Evolutionary conservation across 2,329 filamentous ascomycete genomes (phyloP), one percentile per base, ranked within the genome.

Genomic region (Blastomyces parvus): DNA sequence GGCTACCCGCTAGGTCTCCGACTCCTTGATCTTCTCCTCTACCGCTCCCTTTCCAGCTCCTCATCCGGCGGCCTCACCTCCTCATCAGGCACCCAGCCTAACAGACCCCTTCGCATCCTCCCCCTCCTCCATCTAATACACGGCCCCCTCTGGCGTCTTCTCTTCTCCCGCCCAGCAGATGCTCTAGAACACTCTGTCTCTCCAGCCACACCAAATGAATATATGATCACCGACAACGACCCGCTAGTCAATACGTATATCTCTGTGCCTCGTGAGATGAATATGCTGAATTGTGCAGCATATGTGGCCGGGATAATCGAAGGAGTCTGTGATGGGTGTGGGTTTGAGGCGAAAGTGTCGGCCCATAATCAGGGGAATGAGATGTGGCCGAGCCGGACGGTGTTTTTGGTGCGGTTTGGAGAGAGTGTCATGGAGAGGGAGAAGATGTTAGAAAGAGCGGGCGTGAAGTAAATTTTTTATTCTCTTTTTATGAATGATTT

Each of bases 151-250:
- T 99, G 93, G 89, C 86, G 88, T 68, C 89, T 96, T 76, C 88
- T 99, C 59, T 99, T 99, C 76, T 87, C 86, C 46, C 88, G 93
- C 1, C 88, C 92, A 63, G 94, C 94, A 36, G 93, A 97, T 78
- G 89, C 91, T 22, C 86, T 99, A 64, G 94, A 99, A 79, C 92
- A 94, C 78, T 90, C 87, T 64, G 86, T 86, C 62, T 88, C 90
- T 71, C 87, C 89, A 9, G 85, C 87, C 61, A 93, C 91, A 61
- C 88, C 90, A 9, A 91, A 94, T 70, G 93, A 97, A 80, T 99
- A 97, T 81, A 97, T 99, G 93, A 94, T 99, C 70, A 90, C 92
- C 70, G 94, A 99, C 79, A 97, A 99, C 78, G 94, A 97, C 74
- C 94, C 94, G 27, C 82, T 97, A 60, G 93, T 97, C 48, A 97